phyloP scores from a whole-genome alignment of 2,329 filamentous ascomycete species.

The Penicillium nordicum region DNA sequence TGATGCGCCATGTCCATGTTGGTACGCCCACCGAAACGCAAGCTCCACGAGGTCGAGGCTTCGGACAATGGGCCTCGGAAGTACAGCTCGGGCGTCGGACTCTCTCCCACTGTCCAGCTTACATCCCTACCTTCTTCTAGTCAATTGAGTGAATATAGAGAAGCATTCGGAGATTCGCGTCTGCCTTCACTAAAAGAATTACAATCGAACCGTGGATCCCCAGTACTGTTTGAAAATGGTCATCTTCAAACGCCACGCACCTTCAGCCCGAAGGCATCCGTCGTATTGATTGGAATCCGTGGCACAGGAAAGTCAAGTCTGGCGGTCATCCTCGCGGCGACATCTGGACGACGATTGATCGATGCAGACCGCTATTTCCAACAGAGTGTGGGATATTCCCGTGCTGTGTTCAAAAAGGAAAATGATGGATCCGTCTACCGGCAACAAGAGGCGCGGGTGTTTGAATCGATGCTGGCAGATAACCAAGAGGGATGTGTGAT shows the following conservation, averaged over 20 bases:
- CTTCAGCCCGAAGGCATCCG: constrained; percentile 63
- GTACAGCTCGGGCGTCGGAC: not conserved
- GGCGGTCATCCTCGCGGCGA: constrained; percentile 70
- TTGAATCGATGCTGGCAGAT: constrained; percentile 58
- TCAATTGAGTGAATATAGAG: constrained; percentile 18
- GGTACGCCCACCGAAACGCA: constrained; percentile 32
- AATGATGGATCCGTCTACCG: constrained; percentile 63
- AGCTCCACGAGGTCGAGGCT: constrained; percentile 26
- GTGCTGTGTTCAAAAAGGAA: constrained; percentile 60
- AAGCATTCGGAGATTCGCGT: constrained; percentile 17
- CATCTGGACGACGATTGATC: constrained; percentile 64
- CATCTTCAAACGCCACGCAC: constrained; percentile 28
- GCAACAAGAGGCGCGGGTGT: constrained; percentile 58
- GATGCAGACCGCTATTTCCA: constrained; percentile 68
- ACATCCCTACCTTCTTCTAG: constrained; percentile 10
- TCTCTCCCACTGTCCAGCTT: not conserved
- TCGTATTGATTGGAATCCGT: constrained; percentile 69
- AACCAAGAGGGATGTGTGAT: constrained; percentile 63
- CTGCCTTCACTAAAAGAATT: constrained; percentile 23
- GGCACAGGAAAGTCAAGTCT: constrained; percentile 74
- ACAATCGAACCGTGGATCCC: constrained; percentile 30
- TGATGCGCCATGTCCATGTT: constrained; percentile 29
- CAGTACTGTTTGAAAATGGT: constrained; percentile 23
- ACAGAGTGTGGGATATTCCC: constrained; percentile 59
- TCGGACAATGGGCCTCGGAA: constrained; percentile 22